Conservation (phyloP, 2,329 filamentous ascomycete genomes). For the Venturia pyrina region DNA sequence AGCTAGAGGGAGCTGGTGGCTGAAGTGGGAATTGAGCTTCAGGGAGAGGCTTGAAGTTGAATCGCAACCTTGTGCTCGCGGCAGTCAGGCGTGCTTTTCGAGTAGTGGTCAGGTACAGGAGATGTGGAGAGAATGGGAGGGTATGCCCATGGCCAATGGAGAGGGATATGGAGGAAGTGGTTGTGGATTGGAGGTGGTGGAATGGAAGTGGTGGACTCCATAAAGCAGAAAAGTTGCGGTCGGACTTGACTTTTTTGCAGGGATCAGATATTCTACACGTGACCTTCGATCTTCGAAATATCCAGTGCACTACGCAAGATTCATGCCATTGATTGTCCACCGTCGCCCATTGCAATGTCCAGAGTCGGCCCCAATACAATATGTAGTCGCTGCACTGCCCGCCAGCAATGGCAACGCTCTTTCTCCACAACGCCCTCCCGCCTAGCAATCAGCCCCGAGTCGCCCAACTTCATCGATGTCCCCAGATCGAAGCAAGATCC, state of each 20-base stretch:
- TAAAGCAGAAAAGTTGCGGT: not conserved
- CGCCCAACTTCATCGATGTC: slow-evolving; percentile 76
- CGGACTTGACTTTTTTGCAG: not conserved
- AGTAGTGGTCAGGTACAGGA: not conserved
- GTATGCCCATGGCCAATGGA: not conserved
- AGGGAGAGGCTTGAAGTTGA: not conserved
- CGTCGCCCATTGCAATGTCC: slow-evolving; percentile 26
- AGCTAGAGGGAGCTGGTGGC: not conserved
- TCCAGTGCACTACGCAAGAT: not conserved
- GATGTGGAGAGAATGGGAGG: not conserved
- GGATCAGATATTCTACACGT: not conserved
- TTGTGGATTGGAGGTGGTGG: not conserved
- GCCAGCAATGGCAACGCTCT: slow-evolving; percentile 20
- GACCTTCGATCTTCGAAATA: not conserved
- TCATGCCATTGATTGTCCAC: not conserved
- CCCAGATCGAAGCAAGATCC: slow-evolving; percentile 66
- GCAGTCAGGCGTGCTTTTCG: not conserved
- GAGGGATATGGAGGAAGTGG: not conserved
- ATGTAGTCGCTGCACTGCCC: slow-evolving; percentile 25
- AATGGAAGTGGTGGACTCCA: not conserved
- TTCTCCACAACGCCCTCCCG: slow-evolving; percentile 38
- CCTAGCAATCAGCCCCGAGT: slow-evolving; percentile 63
- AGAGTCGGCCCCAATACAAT: slow-evolving; percentile 29
- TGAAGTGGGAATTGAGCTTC: not conserved
- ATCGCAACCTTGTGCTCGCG: not conserved